A percentile compares a stretch with the other conserved stretches of the same genome.
Conservation (phyloP, 495 filamentous ascomycete species). For the Viridothelium virens region DNA sequence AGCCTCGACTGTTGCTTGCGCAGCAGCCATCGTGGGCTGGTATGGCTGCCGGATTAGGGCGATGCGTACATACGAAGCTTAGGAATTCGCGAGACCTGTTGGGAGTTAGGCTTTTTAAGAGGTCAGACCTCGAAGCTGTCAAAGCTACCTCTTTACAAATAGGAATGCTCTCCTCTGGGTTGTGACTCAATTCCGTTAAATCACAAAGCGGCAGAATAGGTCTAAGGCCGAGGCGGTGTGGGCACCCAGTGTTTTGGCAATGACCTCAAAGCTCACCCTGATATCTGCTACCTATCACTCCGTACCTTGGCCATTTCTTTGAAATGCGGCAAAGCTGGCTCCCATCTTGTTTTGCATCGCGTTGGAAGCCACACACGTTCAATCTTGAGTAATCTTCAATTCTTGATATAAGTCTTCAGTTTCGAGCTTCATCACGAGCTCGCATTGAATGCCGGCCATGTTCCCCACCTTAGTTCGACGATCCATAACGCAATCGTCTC, state of each 20-base stretch:
- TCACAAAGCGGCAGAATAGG: background rate
- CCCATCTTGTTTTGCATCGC: background rate
- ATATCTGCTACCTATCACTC: no score
- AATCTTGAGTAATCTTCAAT: no score
- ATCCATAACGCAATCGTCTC: conserved; percentile 19
- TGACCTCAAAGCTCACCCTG: no score
- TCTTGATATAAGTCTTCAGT: background rate
- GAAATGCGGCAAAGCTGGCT: background rate
- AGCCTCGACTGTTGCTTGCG: conserved; percentile 46
- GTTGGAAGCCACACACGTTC: no score
- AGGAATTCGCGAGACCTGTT: background rate
- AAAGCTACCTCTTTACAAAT: no score
- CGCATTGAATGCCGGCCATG: conserved; percentile 31
- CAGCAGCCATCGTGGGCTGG: conserved; percentile 43
- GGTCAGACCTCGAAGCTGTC: no score
- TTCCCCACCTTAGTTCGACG: conserved; percentile 40
- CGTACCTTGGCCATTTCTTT: background rate
- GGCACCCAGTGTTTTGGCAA: background rate
- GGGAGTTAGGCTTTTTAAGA: no score
- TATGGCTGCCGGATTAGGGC: background rate
- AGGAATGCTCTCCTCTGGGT: no score
- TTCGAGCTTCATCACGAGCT: background rate
- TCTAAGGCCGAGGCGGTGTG: background rate
- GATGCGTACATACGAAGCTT: background rate
- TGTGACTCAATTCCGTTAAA: background rate